Evolutionary conservation across 2,329 filamentous ascomycete species (phyloP).

Genomic region (Cadophora gregata): DNA sequence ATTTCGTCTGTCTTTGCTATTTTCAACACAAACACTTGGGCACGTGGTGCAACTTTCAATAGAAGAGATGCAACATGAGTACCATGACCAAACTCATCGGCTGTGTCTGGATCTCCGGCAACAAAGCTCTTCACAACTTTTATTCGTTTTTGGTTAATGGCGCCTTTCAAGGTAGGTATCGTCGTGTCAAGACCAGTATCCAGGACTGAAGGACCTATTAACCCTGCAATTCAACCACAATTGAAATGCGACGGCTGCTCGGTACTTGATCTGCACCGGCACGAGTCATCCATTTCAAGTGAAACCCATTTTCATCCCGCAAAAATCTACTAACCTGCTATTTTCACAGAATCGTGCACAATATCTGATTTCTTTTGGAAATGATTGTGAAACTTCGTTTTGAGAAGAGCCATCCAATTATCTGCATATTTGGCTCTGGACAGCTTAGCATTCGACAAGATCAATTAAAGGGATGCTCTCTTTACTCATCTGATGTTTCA

Average conservation of each 20-base stretch:
- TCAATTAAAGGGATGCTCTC: background rate
- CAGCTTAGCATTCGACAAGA: background rate
- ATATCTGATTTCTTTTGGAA: background rate
- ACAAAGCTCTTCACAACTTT: slow-evolving; percentile 24
- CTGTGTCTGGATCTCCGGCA: background rate
- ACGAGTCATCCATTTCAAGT: no score
- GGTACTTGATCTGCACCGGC: no score
- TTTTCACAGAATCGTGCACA: background rate
- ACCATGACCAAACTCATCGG: slow-evolving; percentile 42
- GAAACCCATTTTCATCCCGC: no score
- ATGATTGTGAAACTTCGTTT: background rate
- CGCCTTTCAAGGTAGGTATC: slow-evolving; percentile 13
- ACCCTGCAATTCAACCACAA: background rate
- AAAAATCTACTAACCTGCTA: background rate
- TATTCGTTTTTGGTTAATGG: background rate
- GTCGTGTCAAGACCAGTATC: slow-evolving; percentile 25
- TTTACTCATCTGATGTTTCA: background rate
- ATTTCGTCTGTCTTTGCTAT: slow-evolving; percentile 32
- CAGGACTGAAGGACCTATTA: slow-evolving; percentile 21
- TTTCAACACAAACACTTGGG: slow-evolving; percentile 43
- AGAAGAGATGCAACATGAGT: slow-evolving; percentile 43
- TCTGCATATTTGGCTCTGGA: background rate
- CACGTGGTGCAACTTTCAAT: slow-evolving; percentile 39
- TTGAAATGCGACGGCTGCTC: no score
- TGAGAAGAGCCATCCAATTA: background rate